Conservation (phyloP, 1,284 basidiomycete species). For the Abortiporus biennis region DNA sequence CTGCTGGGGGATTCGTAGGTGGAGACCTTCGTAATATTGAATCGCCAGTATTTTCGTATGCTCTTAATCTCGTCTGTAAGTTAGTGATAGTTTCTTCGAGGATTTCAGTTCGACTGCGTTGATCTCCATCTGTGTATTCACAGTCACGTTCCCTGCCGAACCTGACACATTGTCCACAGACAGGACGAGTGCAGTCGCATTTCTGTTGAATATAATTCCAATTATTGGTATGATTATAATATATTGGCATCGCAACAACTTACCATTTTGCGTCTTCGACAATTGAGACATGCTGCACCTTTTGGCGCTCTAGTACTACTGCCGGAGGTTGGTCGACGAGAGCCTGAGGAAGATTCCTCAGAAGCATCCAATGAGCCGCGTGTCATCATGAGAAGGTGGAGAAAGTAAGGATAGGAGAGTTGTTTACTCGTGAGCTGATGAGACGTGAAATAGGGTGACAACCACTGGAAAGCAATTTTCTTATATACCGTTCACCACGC, state of each 20-base stretch:
- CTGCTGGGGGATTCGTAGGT: too few species aligned
- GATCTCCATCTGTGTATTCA: slow-evolving; percentile 26
- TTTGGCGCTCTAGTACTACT: slow-evolving; percentile 24
- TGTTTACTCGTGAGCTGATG: too few species aligned
- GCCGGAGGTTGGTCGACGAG: too few species aligned
- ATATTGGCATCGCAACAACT: slow-evolving; percentile 6
- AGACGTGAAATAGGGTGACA: too few species aligned
- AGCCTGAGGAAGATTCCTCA: too few species aligned
- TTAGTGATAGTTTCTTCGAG: slow-evolving; percentile 25
- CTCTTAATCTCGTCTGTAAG: slow-evolving; percentile 23
- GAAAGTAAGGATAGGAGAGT: too few species aligned
- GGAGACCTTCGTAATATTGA: too few species aligned
- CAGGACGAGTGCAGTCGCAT: slow-evolving; percentile 23
- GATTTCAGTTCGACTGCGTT: slow-evolving; percentile 22
- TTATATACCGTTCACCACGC: too few species aligned
- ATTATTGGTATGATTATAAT: neutral
- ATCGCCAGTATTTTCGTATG: too few species aligned
- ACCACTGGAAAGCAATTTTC: too few species aligned
- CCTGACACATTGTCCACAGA: slow-evolving; percentile 27
- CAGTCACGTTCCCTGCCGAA: slow-evolving; percentile 24
- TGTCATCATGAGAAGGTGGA: too few species aligned
- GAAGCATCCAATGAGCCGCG: too few species aligned
- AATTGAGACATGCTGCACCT: slow-evolving; percentile 28
- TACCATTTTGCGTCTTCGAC: slow-evolving; percentile 26
- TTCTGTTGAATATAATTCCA: slow-evolving; percentile 14